Evolutionary conservation across 1,284 basidiomycete genomes (phyloP), one percentile per base, ranked within the genome.

Genomic region (Psilocybe mexicana): DNA sequence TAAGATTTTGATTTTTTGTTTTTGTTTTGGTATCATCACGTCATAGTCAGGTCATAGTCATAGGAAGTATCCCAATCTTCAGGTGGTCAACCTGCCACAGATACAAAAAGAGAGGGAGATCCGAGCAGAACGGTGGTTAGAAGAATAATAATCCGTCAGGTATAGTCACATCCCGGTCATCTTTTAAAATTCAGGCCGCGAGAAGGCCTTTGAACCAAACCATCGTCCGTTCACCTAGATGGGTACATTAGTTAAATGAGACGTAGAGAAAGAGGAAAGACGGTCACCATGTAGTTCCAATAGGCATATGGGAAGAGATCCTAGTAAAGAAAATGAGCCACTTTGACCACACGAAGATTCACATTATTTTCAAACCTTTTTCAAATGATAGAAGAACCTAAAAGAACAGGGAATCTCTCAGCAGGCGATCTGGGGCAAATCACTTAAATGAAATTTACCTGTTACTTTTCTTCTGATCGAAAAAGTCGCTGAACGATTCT

Each of bases 221-320:
- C 89, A 90, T 55, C 75, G 75, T 6, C 89, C 88, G 59, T 80
- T 79, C 59, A 87, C 71, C 87, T 89, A 50, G 49, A 2, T 43
- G 45, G 48, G 50, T 45, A 43, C 45, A 44, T 14, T 43, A 24
- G n/a, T 43, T 43, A 7, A 6, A n/a, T 6, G 24, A 35, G n/a
- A 36, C 14, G n/a, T 23, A 3, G n/a, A 30, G 11, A 23, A 60
- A 36, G 40, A 2, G 11, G 28, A 42, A 23, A 30, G 28, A 14
- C 38, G 30, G 71, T 69, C 68, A 94, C 86, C 85, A 94, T 91
- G 58, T 82, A 79, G 62, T 87, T 86, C 85, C 90, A 98, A 80
- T 98, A 98, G 1, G 84, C 87, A 73, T 81, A 84, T 5, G 96
- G 96, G 82, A 99, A 96, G 59, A 97, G 64, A 66, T 93, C 88